Percentiles rank a stretch among this genome's conserved stretches.
Conservation (phyloP, 2,329 filamentous ascomycete genomes). For the Colletotrichum sp. region DNA sequence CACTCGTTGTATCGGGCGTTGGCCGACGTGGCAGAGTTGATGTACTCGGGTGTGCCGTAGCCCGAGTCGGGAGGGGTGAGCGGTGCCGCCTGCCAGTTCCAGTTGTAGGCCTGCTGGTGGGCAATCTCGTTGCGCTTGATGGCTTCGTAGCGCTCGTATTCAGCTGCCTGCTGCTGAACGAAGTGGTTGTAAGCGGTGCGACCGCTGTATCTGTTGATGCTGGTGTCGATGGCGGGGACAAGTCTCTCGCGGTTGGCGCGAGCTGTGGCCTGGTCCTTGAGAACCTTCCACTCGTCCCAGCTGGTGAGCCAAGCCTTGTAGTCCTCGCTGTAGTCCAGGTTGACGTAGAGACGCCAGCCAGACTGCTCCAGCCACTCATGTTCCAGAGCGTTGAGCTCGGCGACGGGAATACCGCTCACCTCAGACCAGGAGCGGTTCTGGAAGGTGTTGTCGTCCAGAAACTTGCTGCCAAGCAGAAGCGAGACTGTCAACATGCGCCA, state of each 20-base stretch:
- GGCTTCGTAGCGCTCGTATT: constrained; percentile 55
- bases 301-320: constrained; percentile 67
- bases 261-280: constrained; percentile 53
- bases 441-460: constrained; percentile 95
- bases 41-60: constrained; percentile 65
- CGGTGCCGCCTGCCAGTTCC: constrained; percentile 40
- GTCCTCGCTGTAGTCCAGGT: constrained; percentile 77
- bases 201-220: constrained; percentile 33
- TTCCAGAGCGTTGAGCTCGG: constrained; percentile 85
- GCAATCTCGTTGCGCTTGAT: constrained; percentile 43
- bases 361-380: constrained; percentile 86
- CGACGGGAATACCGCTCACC: constrained; percentile 86
- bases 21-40: constrained; percentile 58
- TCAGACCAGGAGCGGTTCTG: constrained; percentile 97
- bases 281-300: constrained; percentile 62
- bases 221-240: constrained; percentile 38
- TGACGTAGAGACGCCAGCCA: constrained; percentile 85
- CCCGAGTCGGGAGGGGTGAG: constrained; percentile 66
- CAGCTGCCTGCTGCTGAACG: constrained; percentile 60
- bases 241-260: constrained; percentile 50
- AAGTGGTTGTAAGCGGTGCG: constrained; percentile 49
- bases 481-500: constrained; percentile 89
- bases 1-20: constrained; percentile 64
- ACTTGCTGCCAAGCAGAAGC: constrained; percentile 90
- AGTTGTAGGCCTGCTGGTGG: constrained; percentile 41